Percentiles rank a stretch among this genome's conserved stretches.
These are phyloP conservation scores for Haplosporangium sp. DNA, from an alignment of 371 early-diverging fungal species.

Conservation along the genomic window DNA sequence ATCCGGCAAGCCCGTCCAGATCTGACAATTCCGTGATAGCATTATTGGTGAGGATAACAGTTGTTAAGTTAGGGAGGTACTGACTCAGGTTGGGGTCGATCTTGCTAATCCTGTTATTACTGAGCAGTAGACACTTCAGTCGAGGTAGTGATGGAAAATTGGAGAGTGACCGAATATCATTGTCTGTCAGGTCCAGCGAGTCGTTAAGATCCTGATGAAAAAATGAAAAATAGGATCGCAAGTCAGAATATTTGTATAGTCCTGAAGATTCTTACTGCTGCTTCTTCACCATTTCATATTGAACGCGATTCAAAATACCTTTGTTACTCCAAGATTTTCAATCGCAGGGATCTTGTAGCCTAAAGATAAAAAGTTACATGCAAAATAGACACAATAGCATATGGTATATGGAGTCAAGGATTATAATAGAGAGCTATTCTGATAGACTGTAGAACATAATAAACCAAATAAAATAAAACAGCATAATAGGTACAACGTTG, in stretches of 20 bases:
- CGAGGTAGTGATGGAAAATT: conserved; percentile 91
- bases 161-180: conserved; percentile 85
- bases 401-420: conserved; percentile 24
- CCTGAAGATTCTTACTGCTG: too few species aligned
- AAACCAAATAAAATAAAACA: background rate
- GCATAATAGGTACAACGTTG: background rate
- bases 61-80: conserved; percentile 80
- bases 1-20: conserved; percentile 75
- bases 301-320: conserved; percentile 61
- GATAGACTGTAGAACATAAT: background rate
- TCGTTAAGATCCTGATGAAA: conserved; percentile 87
- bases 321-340: conserved; percentile 94
- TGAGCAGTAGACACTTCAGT: conserved; percentile 80
- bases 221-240: background rate
- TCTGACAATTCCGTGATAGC: conserved; percentile 84
- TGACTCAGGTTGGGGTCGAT: conserved; percentile 75
- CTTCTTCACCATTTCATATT: background rate
- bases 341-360: conserved; percentile 89
- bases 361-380: conserved; percentile 36
- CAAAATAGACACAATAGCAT: too few species aligned
- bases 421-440: background rate
- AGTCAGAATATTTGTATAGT: background rate
- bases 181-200: conserved; percentile 92
- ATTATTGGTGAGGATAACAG: conserved; percentile 91
- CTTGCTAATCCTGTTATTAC: conserved; percentile 88